Conservation (phyloP, 208 protist genomes). For the Borovskyia barvae region DNA sequence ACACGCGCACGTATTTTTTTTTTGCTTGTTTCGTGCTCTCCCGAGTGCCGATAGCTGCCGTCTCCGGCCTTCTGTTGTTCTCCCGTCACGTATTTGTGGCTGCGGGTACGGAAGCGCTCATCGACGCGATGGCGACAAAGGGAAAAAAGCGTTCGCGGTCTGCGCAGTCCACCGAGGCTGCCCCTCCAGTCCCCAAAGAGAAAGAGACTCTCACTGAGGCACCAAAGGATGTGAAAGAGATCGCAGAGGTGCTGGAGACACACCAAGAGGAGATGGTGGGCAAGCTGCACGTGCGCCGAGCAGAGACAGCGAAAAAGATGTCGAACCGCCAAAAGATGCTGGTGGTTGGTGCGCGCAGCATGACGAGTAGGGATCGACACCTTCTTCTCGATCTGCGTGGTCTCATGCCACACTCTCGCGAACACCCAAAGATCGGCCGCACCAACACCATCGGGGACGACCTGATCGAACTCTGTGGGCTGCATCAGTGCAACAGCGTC, state of each 20-base stretch:
- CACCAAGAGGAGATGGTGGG: constrained; percentile 59
- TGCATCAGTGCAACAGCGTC: constrained; percentile 93
- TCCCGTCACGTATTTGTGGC: too few species aligned
- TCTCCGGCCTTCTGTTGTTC: too few species aligned
- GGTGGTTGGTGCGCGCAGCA: constrained; percentile 88
- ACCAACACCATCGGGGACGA: constrained; percentile 65
- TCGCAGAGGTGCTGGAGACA: constrained; percentile 10
- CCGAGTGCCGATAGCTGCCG: too few species aligned
- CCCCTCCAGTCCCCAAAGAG: not conserved
- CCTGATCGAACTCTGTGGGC: constrained; percentile 87
- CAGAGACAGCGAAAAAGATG: constrained; percentile 75
- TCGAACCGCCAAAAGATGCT: constrained; percentile 95
- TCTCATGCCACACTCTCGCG: constrained; percentile 94
- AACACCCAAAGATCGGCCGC: constrained; percentile 88
- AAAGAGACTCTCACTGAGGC: not conserved
- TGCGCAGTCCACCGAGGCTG: constrained; percentile 4
- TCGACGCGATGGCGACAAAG: constrained; percentile 15
- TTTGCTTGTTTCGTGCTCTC: too few species aligned
- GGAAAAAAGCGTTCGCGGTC: constrained; percentile 29
- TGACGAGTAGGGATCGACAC: constrained; percentile 91
- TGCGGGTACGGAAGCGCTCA: too few species aligned
- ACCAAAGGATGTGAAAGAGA: constrained; percentile 11
- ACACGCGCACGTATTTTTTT: too few species aligned
- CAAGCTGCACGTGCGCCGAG: constrained; percentile 38
- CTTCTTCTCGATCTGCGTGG: constrained; percentile 91